Evolutionary conservation across 2,329 filamentous ascomycete species (phyloP).

Genomic region (Cladosporium cucumerinum): DNA sequence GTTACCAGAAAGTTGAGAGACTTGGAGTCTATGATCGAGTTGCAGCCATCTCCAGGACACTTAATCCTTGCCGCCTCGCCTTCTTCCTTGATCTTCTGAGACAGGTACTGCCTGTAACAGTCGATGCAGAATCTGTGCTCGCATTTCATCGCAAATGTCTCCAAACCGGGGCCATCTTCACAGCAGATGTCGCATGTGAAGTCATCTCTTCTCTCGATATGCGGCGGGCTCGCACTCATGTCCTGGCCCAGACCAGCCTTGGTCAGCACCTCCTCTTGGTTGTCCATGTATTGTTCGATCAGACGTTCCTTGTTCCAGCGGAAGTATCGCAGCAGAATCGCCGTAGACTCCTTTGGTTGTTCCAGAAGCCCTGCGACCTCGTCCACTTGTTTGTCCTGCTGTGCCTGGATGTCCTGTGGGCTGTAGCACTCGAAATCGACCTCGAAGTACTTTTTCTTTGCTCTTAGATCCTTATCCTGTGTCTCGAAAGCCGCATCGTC

Average conservation of each 20-base stretch:
- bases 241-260: conserved; percentile 74
- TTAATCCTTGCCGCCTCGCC: conserved; percentile 93
- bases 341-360: conserved; percentile 81
- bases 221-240: conserved; percentile 56
- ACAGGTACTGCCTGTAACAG: conserved; percentile 88
- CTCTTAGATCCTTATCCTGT: conserved; percentile 69
- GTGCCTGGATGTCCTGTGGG: conserved; percentile 74
- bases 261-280: conserved; percentile 73
- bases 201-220: conserved; percentile 66
- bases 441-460: conserved; percentile 72
- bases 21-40: conserved; percentile 84
- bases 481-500: conserved; percentile 59
- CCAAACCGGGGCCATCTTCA: conserved; percentile 72
- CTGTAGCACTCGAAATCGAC: conserved; percentile 79
- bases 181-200: conserved; percentile 96
- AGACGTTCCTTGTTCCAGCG: conserved; percentile 96
- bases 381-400: conserved; percentile 81
- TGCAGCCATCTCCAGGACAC: conserved; percentile 84
- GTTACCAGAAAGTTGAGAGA: conserved; percentile 75
- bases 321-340: conserved; percentile 83
- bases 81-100: conserved; percentile 90
- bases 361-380: conserved; percentile 91
- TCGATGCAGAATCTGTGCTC: conserved; percentile 88
- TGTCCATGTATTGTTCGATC: conserved; percentile 96
- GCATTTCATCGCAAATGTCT: conserved; percentile 92